These are phyloP conservation scores for Hypomyces perniciosus DNA, from an alignment of 2,329 filamentous ascomycete genomes.

Conservation along the genomic window DNA sequence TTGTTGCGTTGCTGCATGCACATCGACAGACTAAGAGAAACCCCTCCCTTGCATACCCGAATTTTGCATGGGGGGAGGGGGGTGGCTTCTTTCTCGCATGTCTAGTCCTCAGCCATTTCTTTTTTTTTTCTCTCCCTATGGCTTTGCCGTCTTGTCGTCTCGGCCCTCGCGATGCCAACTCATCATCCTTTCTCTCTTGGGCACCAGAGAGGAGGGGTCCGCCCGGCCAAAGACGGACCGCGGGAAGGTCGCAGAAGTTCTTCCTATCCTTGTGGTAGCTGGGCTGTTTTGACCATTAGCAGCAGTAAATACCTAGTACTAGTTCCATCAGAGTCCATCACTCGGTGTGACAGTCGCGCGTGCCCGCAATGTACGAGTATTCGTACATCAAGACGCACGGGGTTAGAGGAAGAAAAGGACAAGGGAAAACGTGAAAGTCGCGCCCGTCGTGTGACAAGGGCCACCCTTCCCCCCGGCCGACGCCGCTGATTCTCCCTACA, in stretches of 20 bases:
- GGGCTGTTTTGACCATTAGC: too few species aligned
- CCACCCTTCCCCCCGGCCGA: background rate
- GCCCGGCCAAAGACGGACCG: constrained; percentile 6
- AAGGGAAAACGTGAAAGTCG: background rate
- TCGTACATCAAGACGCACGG: background rate
- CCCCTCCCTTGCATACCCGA: constrained; percentile 16
- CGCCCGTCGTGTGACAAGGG: constrained; percentile 2
- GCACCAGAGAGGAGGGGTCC: constrained; percentile 6
- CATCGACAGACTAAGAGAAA: constrained; percentile 11
- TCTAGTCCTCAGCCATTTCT: constrained; percentile 1
- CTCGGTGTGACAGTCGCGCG: constrained; percentile 1
- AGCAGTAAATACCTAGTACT: too few species aligned
- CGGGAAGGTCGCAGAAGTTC: constrained; percentile 8
- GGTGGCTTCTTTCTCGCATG: background rate
- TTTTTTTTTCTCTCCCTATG: constrained; percentile 2
- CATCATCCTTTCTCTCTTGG: background rate
- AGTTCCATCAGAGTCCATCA: too few species aligned
- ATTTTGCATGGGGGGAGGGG: constrained; percentile 11
- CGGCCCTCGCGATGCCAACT: constrained; percentile 9
- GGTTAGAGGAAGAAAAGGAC: background rate
- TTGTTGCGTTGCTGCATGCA: constrained; percentile 11
- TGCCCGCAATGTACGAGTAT: background rate
- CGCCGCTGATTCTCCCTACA: constrained; percentile 9
- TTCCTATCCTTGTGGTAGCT: constrained; percentile 2
- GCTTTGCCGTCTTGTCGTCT: constrained; percentile 9